Evolutionary conservation across 176 grass and related monocot genomes (phyloP).

Genomic region (Miscanthus lutarioriparius): DNA sequence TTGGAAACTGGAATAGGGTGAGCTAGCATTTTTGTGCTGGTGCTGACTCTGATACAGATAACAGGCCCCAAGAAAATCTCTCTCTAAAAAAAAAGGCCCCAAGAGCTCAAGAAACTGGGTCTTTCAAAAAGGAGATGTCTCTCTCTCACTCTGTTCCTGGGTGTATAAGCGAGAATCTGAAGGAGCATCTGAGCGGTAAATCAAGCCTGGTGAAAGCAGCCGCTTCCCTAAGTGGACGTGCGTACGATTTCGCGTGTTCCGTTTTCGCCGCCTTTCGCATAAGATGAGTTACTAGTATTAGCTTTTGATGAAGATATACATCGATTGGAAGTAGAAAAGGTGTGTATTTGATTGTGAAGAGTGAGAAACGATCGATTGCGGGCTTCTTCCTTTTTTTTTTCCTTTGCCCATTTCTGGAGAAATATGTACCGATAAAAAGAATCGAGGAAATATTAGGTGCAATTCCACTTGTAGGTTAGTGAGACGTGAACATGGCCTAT

Average conservation of each 20-base stretch:
- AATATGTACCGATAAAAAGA: not conserved
- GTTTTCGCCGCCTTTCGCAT: not conserved
- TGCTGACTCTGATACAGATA: slow-evolving; percentile 12
- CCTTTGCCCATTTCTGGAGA: not conserved
- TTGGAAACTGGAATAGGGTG: not conserved
- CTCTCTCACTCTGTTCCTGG: not conserved
- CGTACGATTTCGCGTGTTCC: not conserved
- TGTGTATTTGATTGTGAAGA: not conserved
- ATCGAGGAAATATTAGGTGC: not conserved
- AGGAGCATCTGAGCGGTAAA: not conserved
- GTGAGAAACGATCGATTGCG: not conserved
- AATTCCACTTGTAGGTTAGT: not conserved
- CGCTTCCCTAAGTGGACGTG: not conserved
- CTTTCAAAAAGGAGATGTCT: not conserved
- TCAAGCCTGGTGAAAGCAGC: not conserved
- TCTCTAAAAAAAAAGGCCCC: not conserved
- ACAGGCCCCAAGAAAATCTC: not conserved
- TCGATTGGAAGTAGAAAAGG: not conserved
- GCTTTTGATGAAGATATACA: not conserved
- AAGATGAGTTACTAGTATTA: not conserved
- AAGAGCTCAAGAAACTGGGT: not conserved
- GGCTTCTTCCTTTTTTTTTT: too few relatives aligned
- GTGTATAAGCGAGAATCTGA: not conserved
- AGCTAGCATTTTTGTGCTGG: not conserved
- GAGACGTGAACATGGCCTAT: not conserved